Conservation (phyloP, 345 rosid species). For the Boechera divaricarpa region DNA sequence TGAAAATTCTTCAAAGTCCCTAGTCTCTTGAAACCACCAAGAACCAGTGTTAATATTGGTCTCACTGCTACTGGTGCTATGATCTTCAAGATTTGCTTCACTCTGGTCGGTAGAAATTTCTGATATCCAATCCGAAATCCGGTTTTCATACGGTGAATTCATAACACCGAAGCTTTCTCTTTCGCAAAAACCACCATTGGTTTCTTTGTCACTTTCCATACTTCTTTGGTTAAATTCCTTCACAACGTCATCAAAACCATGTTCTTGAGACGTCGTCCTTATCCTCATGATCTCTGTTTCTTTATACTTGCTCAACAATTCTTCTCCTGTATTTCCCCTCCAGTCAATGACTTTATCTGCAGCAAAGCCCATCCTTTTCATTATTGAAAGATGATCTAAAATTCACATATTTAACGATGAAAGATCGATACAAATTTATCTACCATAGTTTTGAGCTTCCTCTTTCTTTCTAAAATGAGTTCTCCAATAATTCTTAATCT, state of each 20-base stretch:
- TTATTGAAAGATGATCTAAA: neutral
- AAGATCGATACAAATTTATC: neutral
- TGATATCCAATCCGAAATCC: constrained; percentile 60
- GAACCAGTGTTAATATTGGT: constrained; percentile 31
- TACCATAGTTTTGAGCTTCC: constrained; percentile 47
- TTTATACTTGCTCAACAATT: constrained; percentile 25
- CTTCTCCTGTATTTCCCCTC: constrained; percentile 10
- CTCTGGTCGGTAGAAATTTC: constrained; percentile 48
- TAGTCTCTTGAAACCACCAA: constrained; percentile 45
- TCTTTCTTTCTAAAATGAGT: constrained; percentile 60
- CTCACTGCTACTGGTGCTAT: constrained; percentile 29
- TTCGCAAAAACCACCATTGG: constrained; percentile 19
- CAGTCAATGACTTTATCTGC: constrained; percentile 25
- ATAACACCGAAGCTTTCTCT: constrained; percentile 33
- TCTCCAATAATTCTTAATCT: constrained; percentile 80
- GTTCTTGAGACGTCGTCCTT: constrained; percentile 30
- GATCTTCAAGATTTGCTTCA: constrained; percentile 40
- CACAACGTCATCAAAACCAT: constrained; percentile 22
- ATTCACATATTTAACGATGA: neutral
- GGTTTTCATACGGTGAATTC: constrained; percentile 61
- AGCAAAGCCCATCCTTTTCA: neutral
- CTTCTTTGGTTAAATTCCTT: constrained; percentile 19
- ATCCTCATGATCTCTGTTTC: constrained; percentile 22
- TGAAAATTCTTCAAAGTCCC: constrained; percentile 41
- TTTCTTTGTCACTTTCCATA: constrained; percentile 28